These are phyloP conservation scores for Ilyonectria destructans DNA, from an alignment of 2,329 filamentous ascomycete species.

Conservation along the genomic window DNA sequence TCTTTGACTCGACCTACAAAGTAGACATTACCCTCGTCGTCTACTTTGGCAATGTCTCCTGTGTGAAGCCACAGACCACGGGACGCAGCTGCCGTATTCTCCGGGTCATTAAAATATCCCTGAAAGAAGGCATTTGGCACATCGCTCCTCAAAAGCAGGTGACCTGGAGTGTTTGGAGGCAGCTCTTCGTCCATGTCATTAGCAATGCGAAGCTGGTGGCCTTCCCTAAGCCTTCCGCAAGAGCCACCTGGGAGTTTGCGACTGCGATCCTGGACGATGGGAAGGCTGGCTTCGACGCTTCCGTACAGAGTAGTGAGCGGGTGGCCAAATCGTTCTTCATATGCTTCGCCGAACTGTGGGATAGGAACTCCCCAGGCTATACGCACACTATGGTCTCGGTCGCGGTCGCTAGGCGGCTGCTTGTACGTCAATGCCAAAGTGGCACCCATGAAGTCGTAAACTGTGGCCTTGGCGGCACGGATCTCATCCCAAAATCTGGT, in stretches of 20 bases:
- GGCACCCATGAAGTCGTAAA: conserved; percentile 31
- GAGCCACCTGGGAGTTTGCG: conserved; percentile 5
- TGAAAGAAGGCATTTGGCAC: conserved; percentile 20
- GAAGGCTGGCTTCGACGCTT: conserved; percentile 16
- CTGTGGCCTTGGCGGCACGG: conserved; percentile 17
- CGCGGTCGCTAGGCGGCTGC: conserved; percentile 13
- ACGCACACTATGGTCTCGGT: conserved; percentile 19
- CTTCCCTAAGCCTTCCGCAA: conserved; percentile 14
- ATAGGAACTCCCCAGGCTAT: conserved; percentile 22
- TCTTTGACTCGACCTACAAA: conserved; percentile 21
- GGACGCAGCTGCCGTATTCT: background rate
- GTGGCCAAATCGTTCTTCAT: conserved; percentile 15
- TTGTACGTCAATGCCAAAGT: conserved; percentile 27
- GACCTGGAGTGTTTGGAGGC: conserved; percentile 11
- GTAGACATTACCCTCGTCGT: conserved; percentile 19
- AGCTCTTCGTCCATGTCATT: conserved; percentile 23
- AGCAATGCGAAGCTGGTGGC: conserved; percentile 21
- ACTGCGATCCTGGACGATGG: conserved; percentile 7
- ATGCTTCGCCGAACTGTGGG: conserved; percentile 8
- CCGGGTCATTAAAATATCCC: conserved; percentile 18
- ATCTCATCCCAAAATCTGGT: conserved; percentile 29
- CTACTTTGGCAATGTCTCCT: conserved; percentile 18
- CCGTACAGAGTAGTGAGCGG: conserved; percentile 13
- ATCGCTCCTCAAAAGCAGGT: conserved; percentile 18
- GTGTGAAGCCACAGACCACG: conserved; percentile 18